A percentile compares a stretch with the other conserved stretches of the same genome.
Evolutionary conservation across 2,329 filamentous ascomycete genomes (phyloP).

Genomic region (Fusarium sp.): DNA sequence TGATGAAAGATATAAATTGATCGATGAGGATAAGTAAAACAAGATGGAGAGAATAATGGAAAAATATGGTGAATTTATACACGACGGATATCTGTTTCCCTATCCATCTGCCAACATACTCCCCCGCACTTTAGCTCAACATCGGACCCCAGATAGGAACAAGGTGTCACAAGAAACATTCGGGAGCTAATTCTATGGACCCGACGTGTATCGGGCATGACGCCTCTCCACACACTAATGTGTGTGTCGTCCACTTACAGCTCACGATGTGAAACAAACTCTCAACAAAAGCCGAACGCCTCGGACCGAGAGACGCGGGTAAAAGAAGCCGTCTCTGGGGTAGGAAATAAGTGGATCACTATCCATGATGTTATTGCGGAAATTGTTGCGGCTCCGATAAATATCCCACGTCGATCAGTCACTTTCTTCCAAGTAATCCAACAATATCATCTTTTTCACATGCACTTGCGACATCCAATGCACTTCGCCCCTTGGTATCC

Average conservation of each 20-base stretch:
- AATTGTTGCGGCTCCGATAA: no score
- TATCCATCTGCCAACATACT: neutral
- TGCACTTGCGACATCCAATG: conserved; percentile 41
- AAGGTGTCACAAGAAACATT: neutral
- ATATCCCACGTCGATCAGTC: neutral
- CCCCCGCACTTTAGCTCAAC: conserved; percentile 23
- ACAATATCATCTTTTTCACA: conserved; percentile 38
- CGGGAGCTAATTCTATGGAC: conserved; percentile 1
- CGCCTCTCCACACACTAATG: neutral
- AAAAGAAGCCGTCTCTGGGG: neutral
- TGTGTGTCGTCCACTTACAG: neutral
- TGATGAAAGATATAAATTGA: neutral
- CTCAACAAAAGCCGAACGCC: conserved; percentile 8
- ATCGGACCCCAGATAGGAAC: conserved; percentile 1
- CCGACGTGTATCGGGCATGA: conserved; percentile 10
- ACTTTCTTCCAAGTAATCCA: conserved; percentile 22
- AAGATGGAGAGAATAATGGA: no score
- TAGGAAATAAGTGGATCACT: neutral
- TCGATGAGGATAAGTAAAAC: no score
- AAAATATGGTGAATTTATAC: neutral
- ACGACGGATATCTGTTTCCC: neutral
- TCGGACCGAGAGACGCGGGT: conserved; percentile 18
- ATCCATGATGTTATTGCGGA: neutral
- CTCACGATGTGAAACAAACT: neutral
- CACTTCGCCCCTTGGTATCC: conserved; percentile 35